phyloP scores from a whole-genome alignment of 2,329 filamentous ascomycete genomes.

The Cordyceps fumosorosea region DNA sequence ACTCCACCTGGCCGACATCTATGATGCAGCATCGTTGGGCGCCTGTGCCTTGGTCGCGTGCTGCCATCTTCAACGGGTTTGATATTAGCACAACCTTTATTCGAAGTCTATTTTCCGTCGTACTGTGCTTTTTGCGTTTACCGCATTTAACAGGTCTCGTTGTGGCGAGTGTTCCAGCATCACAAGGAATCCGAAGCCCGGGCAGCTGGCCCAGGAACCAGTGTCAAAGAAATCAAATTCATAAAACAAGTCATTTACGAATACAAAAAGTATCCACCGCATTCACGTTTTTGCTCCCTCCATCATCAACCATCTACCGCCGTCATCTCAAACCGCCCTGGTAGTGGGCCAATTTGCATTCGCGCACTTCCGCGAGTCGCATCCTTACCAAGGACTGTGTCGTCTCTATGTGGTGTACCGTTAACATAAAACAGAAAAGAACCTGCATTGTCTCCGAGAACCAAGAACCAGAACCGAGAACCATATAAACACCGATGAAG shows the following conservation, averaged over 20 bases:
- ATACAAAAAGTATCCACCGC: constrained; percentile 9
- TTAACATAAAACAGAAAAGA: not conserved
- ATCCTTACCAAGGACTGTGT: not conserved
- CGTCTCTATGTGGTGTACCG: constrained; percentile 1
- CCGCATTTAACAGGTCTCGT: too few species aligned
- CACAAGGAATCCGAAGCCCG: too few species aligned
- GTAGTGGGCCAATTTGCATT: not conserved
- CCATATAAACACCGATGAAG: not conserved
- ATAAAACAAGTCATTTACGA: constrained; percentile 12
- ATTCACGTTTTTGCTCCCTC: not conserved
- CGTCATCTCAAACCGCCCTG: not conserved
- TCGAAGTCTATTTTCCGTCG: not conserved
- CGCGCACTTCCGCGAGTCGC: not conserved
- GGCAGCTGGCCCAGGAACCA: too few species aligned
- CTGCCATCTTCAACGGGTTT: not conserved
- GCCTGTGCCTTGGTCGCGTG: constrained; percentile 1
- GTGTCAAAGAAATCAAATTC: constrained; percentile 5
- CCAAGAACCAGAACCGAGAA: not conserved
- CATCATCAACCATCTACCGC: not conserved
- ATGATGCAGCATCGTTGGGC: not conserved
- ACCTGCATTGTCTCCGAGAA: not conserved
- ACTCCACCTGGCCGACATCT: not conserved
- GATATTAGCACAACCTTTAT: not conserved
- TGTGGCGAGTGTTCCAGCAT: too few species aligned
- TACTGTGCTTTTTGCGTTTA: too few species aligned